Conservation (phyloP, 2,329 filamentous ascomycete genomes). For the Fusarium heterosporum region DNA sequence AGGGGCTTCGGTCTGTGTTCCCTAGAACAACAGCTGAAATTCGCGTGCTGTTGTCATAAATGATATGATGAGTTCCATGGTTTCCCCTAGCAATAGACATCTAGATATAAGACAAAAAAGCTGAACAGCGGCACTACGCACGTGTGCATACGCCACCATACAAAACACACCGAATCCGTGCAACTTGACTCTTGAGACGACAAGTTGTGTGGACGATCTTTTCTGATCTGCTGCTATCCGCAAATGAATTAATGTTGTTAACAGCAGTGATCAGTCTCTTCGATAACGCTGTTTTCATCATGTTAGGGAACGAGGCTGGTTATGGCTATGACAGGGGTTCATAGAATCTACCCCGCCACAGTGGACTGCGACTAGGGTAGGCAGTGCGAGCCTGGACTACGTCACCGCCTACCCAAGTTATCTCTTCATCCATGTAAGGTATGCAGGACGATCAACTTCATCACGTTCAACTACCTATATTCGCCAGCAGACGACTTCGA, state of each 20-base stretch:
- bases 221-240: neutral
- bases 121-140: neutral
- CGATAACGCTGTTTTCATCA: neutral
- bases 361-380: constrained; percentile 31
- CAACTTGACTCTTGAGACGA: neutral
- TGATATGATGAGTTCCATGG: neutral
- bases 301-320: constrained; percentile 22
- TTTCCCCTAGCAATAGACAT: neutral
- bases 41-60: constrained; percentile 66
- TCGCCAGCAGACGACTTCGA: constrained; percentile 11
- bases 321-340: neutral
- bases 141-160: neutral
- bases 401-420: constrained; percentile 43
- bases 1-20: constrained; percentile 57
- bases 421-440: constrained; percentile 28
- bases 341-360: constrained; percentile 35
- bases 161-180: neutral
- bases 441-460: constrained; percentile 28
- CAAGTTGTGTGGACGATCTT: neutral
- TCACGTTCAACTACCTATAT: constrained; percentile 30
- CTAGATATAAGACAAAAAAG: neutral
- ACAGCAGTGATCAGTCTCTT: neutral
- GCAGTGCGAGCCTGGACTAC: constrained; percentile 44
- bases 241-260: neutral
- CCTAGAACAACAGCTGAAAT: constrained; percentile 71